Percentiles rank a stretch among this genome's conserved stretches.
These are phyloP conservation scores for Rubroshorea leprosula DNA, from an alignment of 345 rosid genomes.

Conservation along the genomic window DNA sequence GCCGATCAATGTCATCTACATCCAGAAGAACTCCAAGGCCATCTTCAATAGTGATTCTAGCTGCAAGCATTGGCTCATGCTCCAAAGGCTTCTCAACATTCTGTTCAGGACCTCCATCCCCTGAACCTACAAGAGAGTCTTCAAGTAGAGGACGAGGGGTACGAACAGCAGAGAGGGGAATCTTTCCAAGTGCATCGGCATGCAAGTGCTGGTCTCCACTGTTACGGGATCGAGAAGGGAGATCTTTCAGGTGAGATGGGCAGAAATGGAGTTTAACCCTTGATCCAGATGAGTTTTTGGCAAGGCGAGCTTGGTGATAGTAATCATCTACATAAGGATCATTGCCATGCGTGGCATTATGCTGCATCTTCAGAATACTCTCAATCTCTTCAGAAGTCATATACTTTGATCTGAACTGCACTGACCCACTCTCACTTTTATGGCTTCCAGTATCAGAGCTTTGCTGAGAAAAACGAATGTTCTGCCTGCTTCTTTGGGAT, in stretches of 20 bases:
- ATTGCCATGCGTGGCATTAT: slow-evolving; percentile 67
- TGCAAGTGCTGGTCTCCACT: slow-evolving; percentile 57
- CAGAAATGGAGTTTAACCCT: slow-evolving; percentile 54
- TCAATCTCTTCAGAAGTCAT: slow-evolving; percentile 96
- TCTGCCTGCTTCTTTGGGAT: slow-evolving; percentile 60
- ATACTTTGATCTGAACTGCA: slow-evolving; percentile 79
- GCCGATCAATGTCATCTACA: slow-evolving; percentile 81
- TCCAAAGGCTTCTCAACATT: slow-evolving; percentile 75
- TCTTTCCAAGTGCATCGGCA: slow-evolving; percentile 59
- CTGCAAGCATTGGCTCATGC: slow-evolving; percentile 94
- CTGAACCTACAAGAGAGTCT: slow-evolving; percentile 45
- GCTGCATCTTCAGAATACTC: slow-evolving; percentile 96
- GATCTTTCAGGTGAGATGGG: slow-evolving; percentile 81
- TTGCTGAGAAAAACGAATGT: slow-evolving; percentile 59
- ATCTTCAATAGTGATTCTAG: slow-evolving; percentile 89
- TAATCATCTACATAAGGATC: slow-evolving; percentile 90
- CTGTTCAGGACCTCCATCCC: slow-evolving; percentile 53
- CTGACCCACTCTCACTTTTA: slow-evolving; percentile 67
- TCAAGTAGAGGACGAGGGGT: slow-evolving; percentile 73
- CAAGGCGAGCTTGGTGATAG: slow-evolving; percentile 90
- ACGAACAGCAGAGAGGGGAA: slow-evolving; percentile 51
- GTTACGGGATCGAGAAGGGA: slow-evolving; percentile 64
- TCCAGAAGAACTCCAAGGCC: slow-evolving; percentile 65
- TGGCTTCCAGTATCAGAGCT: slow-evolving; percentile 66
- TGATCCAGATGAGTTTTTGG: slow-evolving; percentile 54